phyloP scores from a whole-genome alignment of 257 asterid genomes.

The Gynochthodes officinalis region DNA sequence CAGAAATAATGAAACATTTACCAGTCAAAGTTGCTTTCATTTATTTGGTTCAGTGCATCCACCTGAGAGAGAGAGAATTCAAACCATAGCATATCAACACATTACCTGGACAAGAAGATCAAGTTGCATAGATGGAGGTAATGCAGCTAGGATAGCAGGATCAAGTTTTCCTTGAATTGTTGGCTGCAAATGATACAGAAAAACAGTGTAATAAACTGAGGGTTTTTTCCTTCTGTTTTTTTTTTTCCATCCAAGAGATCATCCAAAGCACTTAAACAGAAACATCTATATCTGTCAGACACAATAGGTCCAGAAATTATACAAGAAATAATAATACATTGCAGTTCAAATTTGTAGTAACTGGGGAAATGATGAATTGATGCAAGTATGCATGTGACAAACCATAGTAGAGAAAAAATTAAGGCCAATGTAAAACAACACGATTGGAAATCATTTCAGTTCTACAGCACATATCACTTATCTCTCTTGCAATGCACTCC shows the following conservation, averaged over 20 bases:
- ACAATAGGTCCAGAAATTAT: not conserved
- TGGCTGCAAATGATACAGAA: constrained; percentile 49
- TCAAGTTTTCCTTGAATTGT: constrained; percentile 83
- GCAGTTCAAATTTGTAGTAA: not conserved
- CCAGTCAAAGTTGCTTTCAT: not conserved
- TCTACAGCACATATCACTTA: not conserved
- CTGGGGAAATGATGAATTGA: not conserved
- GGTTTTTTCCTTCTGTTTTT: too few species aligned
- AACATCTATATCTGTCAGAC: not conserved
- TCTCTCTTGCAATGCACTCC: not conserved
- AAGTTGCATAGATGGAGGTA: constrained; percentile 99
- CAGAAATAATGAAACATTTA: not conserved
- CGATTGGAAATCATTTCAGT: too few species aligned
- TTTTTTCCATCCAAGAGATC: not conserved
- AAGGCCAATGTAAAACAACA: not conserved
- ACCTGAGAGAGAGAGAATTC: not conserved
- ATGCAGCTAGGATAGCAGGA: constrained; percentile 86
- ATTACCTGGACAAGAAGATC: constrained; percentile 97
- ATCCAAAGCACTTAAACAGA: not conserved
- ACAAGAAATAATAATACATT: not conserved
- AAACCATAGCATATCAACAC: not conserved
- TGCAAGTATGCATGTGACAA: not conserved
- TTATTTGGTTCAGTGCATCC: not conserved
- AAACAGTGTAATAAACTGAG: not conserved
- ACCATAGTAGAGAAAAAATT: not conserved